Base-by-base conservation (phyloP, 164 flowering plant species). In the Cinnamomum micranthum region DNA sequence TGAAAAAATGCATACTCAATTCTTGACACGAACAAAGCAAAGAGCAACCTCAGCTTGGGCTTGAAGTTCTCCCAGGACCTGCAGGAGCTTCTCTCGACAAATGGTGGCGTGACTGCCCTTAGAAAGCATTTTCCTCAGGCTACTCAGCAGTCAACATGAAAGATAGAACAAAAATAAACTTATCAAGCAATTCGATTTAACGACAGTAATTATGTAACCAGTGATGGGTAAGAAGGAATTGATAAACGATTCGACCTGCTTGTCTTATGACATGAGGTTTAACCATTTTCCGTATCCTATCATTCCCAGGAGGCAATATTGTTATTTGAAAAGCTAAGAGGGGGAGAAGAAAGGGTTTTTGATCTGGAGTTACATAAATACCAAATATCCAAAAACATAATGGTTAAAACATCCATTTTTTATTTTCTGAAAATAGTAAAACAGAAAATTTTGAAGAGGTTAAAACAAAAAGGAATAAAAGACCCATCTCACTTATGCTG, bases 31-130 rank as follows among this genome's bases (percentile, higher is more conserved):
- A 4, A 89, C 92, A 83, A 94, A 94, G 81, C 99, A 96, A 31
- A 96, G 82, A 50, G 93, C 99, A 62, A 96, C 93, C 80, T 96
- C 98, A 78, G 98, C 96, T 85, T 86, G 92, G 25, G 98, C 93
- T 73, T 96, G 99, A 65, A 92, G 87, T 79, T 96, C 97, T 86
- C 88, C 97, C 88, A 96, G 82, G 22, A 90, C 91, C 78, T 88
- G 88, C 6, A 94, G 85, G 65, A 94, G 81, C 71, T 88, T 89
- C 60, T 92, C 93, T 1, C 97, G 95, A 82, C 85, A 74, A 4
- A 86, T 2, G 14, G 73, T 55, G 4, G 83, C 79, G 68, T 90
- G 86, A 14, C 68, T 83, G 65, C 86, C 77, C 74, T 87, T 95
- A 19, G 55, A 28, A 1, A 96, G 92, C 89, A 92, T 90, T 80